Evolutionary conservation across 1,139 yeast species (phyloP), one percentile per base, ranked within the genome.

Genomic region (Entelexis sorbosivorans): DNA sequence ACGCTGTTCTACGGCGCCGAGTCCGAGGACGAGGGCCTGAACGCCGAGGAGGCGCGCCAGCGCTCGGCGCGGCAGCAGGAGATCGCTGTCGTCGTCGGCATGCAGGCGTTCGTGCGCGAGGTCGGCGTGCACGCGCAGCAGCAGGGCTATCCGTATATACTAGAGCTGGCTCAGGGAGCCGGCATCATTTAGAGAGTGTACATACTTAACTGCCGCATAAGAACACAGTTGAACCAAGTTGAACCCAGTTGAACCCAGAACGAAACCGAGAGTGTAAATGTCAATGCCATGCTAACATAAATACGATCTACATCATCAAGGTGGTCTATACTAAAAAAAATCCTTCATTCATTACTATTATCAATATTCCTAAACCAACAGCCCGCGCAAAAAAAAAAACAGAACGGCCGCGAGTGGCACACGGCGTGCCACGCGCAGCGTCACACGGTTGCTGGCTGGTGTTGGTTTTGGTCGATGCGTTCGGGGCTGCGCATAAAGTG

Each of bases 61-160:
- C 43, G 43, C 9, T 32, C 39, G 0, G 43, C 75, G 14, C 73
- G 74, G 47, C 59, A 59, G 1, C 61, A 61, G 39, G 93, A 84
- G 61, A 81, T 84, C 0, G 81, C 81, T 4, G 79, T 77, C 63
- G 72, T 67, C 22, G 71, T 78, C n/a, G 73, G 75, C 50, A 61
- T 81, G 53, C 74, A 69, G 50, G 62, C 59, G 14, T 69, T 59
- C 55, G 61, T 72, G 28, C 58, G 58, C 8, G 50, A 47, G 10
- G 53, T 49, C 2, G 54, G 54, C 1, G 26, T 48, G 34, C 46
- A 48, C 11, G 19, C 50, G 16, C 39, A 26, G 29, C 52, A 38
- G 49, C 49, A 40, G 34, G 50, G 49, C 8, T 46, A 17, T 26
- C 44, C 42, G 14, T 24, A 29, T 2, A 34, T 39, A 17, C 16